Conservation (phyloP, 805 yeast genomes). For the Komagataella pastoris region DNA sequence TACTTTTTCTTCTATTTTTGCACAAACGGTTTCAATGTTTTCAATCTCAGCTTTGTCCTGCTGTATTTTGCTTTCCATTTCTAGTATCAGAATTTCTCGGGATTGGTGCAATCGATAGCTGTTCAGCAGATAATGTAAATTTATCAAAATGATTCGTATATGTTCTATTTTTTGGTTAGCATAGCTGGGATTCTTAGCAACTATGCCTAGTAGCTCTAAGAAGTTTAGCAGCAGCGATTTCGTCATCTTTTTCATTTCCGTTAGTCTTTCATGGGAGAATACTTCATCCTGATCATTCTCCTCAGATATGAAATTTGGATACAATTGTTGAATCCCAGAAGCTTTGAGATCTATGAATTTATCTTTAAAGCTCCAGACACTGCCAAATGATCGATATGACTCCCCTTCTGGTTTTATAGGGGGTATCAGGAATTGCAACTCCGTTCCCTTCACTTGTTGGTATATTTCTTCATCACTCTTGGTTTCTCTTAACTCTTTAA, state of each 20-base stretch:
- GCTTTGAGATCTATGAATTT: constrained; percentile 62
- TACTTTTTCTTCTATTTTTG: constrained; percentile 24
- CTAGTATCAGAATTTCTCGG: constrained; percentile 72
- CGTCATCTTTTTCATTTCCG: constrained; percentile 68
- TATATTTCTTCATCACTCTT: constrained; percentile 15
- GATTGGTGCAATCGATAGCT: constrained; percentile 94
- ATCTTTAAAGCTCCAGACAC: constrained; percentile 75
- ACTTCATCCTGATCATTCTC: constrained; percentile 20
- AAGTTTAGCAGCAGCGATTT: constrained; percentile 71
- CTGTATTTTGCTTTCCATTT: constrained; percentile 45
- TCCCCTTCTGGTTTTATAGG: constrained; percentile 50
- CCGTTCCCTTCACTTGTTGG: constrained; percentile 13
- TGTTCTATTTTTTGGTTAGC: constrained; percentile 55
- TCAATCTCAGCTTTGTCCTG: constrained; percentile 28
- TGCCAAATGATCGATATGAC: constrained; percentile 79
- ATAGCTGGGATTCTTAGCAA: constrained; percentile 59
- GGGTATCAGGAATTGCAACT: constrained; percentile 46
- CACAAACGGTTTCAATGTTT: constrained; percentile 25
- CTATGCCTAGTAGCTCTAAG: constrained; percentile 67
- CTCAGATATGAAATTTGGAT: constrained; percentile 15
- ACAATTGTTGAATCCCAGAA: constrained; percentile 69
- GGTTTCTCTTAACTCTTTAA: constrained; percentile 8
- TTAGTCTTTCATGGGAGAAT: constrained; percentile 39
- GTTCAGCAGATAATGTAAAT: constrained; percentile 83
- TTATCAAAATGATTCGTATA: constrained; percentile 67